Evolutionary conservation across 768 basidiomycete genomes (phyloP).

Genomic region (Coprinopsis sp.): DNA sequence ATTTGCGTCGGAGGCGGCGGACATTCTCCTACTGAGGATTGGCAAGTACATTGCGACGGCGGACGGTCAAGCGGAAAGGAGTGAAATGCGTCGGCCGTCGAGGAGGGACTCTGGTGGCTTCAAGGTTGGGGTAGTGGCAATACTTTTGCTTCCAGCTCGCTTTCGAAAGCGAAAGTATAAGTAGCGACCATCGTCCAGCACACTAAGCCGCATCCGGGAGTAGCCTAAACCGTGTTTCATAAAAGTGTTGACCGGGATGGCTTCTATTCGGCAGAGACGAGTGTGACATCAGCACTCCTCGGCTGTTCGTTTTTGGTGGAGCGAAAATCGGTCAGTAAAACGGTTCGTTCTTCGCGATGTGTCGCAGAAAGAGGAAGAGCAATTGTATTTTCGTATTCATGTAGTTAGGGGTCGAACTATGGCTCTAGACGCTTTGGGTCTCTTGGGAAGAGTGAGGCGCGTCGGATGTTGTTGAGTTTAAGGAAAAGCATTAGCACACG

Average conservation of each 20-base stretch:
- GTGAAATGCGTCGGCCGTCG: not conserved
- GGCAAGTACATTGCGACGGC: not conserved
- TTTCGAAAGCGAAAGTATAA: constrained; percentile 1
- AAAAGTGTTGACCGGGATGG: not conserved
- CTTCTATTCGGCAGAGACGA: constrained; percentile 22
- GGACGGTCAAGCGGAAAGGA: not conserved
- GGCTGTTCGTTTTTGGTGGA: not conserved
- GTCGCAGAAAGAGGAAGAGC: constrained; percentile 7
- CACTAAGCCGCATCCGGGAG: not conserved
- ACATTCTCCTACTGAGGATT: not conserved
- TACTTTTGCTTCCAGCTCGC: not conserved
- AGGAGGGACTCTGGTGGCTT: not conserved
- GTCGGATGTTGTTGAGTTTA: constrained; percentile 91
- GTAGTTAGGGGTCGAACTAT: constrained; percentile 27
- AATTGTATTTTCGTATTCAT: constrained; percentile 6
- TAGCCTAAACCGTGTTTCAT: not conserved
- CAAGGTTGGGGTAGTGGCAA: not conserved
- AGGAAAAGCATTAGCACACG: constrained; percentile 97
- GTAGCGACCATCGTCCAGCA: not conserved
- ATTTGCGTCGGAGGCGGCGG: not conserved
- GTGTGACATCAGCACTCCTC: not conserved
- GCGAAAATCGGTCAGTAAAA: not conserved
- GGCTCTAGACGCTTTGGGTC: constrained; percentile 95
- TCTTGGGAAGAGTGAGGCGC: constrained; percentile 91
- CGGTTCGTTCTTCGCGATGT: too few relatives aligned